Percentiles rank a stretch among this genome's conserved stretches.
Conservation (phyloP, 345 rosid species). For the Camelina sativa region DNA sequence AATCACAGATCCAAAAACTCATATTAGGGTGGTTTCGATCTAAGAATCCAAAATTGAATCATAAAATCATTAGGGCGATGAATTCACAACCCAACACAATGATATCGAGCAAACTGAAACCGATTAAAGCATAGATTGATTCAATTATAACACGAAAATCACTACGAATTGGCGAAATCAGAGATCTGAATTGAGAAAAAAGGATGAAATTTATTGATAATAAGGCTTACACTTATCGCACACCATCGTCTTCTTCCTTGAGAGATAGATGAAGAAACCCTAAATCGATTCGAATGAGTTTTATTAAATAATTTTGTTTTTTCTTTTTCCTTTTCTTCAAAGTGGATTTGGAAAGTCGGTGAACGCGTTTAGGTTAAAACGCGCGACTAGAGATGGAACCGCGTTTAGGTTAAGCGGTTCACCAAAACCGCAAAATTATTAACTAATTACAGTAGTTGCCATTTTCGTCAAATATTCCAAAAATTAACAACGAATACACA, state of each 20-base stretch:
- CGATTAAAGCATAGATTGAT: neutral
- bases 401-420: too few species aligned
- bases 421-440: too few species aligned
- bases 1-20: constrained; percentile 13
- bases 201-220: neutral
- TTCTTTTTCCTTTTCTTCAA: too few species aligned
- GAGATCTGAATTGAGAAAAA: neutral
- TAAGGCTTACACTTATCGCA: constrained; percentile 82
- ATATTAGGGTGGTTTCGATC: constrained; percentile 4
- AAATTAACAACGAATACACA: too few species aligned
- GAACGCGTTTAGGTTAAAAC: too few species aligned
- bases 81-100: neutral
- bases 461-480: too few species aligned
- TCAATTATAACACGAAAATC: neutral
- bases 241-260: constrained; percentile 58
- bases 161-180: neutral
- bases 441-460: too few species aligned
- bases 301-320: too few species aligned
- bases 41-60: neutral
- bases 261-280: constrained; percentile 34
- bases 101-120: neutral
- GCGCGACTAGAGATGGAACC: too few species aligned
- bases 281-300: constrained; percentile 13
- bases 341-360: too few species aligned
- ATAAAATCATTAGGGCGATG: too few species aligned